Conservation (phyloP, 2,329 filamentous ascomycete species). For the Tothia fuscella region DNA sequence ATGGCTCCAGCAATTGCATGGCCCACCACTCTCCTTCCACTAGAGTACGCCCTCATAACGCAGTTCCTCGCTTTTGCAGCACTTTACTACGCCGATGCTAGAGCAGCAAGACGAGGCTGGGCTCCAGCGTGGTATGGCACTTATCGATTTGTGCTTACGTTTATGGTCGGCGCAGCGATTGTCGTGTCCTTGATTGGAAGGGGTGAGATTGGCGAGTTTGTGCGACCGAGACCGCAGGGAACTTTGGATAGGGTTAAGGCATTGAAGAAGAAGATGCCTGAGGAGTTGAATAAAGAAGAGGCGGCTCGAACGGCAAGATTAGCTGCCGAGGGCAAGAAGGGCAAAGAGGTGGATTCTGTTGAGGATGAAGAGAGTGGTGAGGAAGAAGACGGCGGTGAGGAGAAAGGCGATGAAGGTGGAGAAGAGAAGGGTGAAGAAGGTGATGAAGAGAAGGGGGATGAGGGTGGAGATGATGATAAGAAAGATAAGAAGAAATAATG, state of each 20-base stretch:
- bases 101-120: slow-evolving; percentile 63
- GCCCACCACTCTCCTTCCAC: slow-evolving; percentile 75
- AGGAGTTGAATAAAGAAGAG: slow-evolving; percentile 20
- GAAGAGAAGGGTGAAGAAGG: neutral
- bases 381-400: neutral
- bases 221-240: slow-evolving; percentile 19
- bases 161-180: slow-evolving; percentile 74
- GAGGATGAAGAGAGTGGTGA: slow-evolving; percentile 1
- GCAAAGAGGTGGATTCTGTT: neutral
- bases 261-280: slow-evolving; percentile 16
- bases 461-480: slow-evolving; percentile 1
- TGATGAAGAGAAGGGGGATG: neutral
- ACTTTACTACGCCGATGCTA: slow-evolving; percentile 74
- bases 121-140: slow-evolving; percentile 74
- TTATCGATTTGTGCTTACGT: slow-evolving; percentile 87
- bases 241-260: slow-evolving; percentile 2
- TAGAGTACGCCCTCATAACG: slow-evolving; percentile 72
- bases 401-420: neutral
- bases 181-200: slow-evolving; percentile 70
- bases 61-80: slow-evolving; percentile 79
- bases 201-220: slow-evolving; percentile 55
- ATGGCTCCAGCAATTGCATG: slow-evolving; percentile 70
- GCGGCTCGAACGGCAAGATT: slow-evolving; percentile 13
- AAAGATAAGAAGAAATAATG: slow-evolving; percentile 1
- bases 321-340: slow-evolving; percentile 2